These are phyloP conservation scores for Gymnopus androsaceus DNA, from an alignment of 1,284 basidiomycete genomes.

Conservation along the genomic window DNA sequence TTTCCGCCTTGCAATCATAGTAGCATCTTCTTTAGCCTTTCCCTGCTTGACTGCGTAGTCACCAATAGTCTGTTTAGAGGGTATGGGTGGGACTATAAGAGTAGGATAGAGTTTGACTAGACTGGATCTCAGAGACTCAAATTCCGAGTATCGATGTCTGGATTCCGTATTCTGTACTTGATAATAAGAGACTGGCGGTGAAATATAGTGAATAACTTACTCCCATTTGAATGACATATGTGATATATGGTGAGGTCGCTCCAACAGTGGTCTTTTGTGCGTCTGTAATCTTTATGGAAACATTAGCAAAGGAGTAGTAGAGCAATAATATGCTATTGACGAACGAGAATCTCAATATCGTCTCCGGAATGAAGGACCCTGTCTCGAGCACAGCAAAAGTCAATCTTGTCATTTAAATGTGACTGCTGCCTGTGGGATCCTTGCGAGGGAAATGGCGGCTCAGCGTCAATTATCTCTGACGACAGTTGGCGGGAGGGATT, in stretches of 20 bases:
- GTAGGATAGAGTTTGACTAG: conserved; percentile 93
- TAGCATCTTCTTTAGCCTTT: conserved; percentile 95
- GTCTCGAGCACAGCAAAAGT: conserved; percentile 76
- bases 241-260: conserved; percentile 87
- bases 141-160: conserved; percentile 94
- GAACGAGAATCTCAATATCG: conserved; percentile 74
- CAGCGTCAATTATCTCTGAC: conserved; percentile 40
- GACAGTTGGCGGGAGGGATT: conserved; percentile 43
- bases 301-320: neutral
- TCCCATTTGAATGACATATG: conserved; percentile 90
- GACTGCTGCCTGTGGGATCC: conserved; percentile 50
- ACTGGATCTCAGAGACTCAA: conserved; percentile 87
- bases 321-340: conserved; percentile 27
- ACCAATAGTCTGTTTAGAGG: conserved; percentile 92
- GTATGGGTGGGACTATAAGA: conserved; percentile 96
- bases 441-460: conserved; percentile 50
- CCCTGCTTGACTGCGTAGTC: conserved; percentile 98
- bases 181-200: neutral
- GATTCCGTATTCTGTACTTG: conserved; percentile 72
- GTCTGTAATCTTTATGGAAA: conserved; percentile 74
- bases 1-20: conserved; percentile 89
- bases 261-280: conserved; percentile 93
- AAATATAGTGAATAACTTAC: conserved; percentile 50
- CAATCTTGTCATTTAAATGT: conserved; percentile 58
- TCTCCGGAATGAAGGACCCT: conserved; percentile 78